Base-by-base conservation (phyloP, 805 yeast species). In the Kluyveromyces wickerhamii region DNA sequence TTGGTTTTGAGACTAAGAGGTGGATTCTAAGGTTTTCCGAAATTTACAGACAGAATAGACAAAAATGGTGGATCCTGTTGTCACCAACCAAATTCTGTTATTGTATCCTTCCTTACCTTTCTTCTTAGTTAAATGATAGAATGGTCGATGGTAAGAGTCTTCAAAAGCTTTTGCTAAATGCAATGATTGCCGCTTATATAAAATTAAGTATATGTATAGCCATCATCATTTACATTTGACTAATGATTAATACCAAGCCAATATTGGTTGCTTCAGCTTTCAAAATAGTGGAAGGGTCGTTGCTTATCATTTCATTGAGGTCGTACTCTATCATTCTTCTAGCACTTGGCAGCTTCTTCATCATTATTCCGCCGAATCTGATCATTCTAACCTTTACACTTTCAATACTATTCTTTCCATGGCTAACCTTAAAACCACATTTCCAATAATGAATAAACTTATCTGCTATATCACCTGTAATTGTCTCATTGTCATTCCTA, bases 1-100 rank as follows among this genome's bases (percentile, higher is more conserved):
- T 70, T 78, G 65, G 85, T 78, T 21, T 62, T 78, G 42, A 75
- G 86, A 73, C 65, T 78, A 52, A 74, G 84, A 71, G 85, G 84
- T 71, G 83, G 81, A 62, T 55, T 62, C 57, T 43, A 58, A 56
- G 44, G 57, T 62, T 25, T 48, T 57, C 32, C 58, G 62, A 18
- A 62, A 64, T 33, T n/a, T n/a, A n/a, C n/a, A n/a, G n/a, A n/a
- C n/a, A n/a, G n/a, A 45, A 44, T 37, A 39, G 44, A 42, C n/a
- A n/a, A n/a, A n/a, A n/a, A n/a, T n/a, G n/a, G n/a, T n/a, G n/a
- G n/a, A n/a, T n/a, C n/a, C n/a, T n/a, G n/a, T n/a, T n/a, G n/a
- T n/a, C n/a, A n/a, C n/a, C n/a, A n/a, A n/a, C n/a, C n/a, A n/a
- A n/a, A n/a, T n/a, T n/a, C n/a, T n/a, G n/a, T n/a, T n/a, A n/a